Evolutionary conservation across 768 basidiomycete genomes (phyloP), one percentile per base, ranked within the genome.

Genomic region (Phaeotremella fagi): DNA sequence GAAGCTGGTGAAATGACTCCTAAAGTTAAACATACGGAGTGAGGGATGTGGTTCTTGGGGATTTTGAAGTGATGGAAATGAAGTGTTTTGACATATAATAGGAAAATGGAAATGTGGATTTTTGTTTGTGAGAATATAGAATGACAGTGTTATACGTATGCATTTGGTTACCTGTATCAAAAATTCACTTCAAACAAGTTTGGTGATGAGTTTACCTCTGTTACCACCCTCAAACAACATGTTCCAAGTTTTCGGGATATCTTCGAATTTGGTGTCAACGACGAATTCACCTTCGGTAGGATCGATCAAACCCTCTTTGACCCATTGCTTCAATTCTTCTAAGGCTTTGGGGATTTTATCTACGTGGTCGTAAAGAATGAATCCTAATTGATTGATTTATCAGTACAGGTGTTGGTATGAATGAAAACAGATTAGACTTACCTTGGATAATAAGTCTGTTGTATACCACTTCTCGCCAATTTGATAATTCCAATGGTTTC

Each of bases 131-230:
- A n/a, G n/a, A n/a, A n/a, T n/a, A n/a, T n/a, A n/a, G n/a, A n/a
- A n/a, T n/a, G n/a, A n/a, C n/a, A n/a, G n/a, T n/a, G n/a, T n/a
- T n/a, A n/a, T n/a, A n/a, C n/a, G n/a, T n/a, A n/a, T n/a, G n/a
- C n/a, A n/a, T n/a, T n/a, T n/a, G n/a, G n/a, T n/a, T n/a, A n/a
- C n/a, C n/a, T n/a, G n/a, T n/a, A n/a, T n/a, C n/a, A n/a, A n/a
- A n/a, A n/a, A n/a, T n/a, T n/a, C n/a, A 7, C 31, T 7, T 33
- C 31, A 61, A 6, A 62, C 53, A 22, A 71, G 48, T 50, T 63
- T 57, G 25, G 69, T 66, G 25, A 71, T 51, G 11, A 71, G 45
- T 44, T 68, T 71, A 14, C 69, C 69, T 46, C 50, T 60, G 50
- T 64, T 71, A 22, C 35, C 51, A 44, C 69, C 69, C 14, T 45